These are phyloP conservation scores for Botrytis elliptica DNA, from an alignment of 2,329 filamentous ascomycete genomes.

Conservation along the genomic window DNA sequence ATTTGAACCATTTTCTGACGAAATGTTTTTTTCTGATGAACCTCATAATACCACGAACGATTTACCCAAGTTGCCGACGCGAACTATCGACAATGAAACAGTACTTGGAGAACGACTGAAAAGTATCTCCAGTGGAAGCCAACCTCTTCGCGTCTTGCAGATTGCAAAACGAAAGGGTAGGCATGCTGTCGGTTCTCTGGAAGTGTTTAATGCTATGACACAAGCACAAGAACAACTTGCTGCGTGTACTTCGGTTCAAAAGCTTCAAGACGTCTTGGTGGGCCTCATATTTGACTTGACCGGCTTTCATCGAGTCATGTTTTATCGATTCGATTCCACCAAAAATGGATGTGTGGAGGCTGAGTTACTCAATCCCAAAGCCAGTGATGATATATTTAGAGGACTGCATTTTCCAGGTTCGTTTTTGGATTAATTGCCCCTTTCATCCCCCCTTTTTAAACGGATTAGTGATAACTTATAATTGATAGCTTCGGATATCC, in stretches of 20 bases:
- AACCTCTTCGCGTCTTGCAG: conserved; percentile 71
- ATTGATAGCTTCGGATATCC: conserved; percentile 72
- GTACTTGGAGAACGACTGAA: conserved; percentile 71
- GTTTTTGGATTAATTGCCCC: background rate
- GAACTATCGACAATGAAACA: conserved; percentile 71
- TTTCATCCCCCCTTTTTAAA: background rate
- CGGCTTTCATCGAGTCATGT: conserved; percentile 88
- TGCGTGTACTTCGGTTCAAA: conserved; percentile 66
- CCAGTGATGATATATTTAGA: conserved; percentile 81
- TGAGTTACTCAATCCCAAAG: conserved; percentile 78
- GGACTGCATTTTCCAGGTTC: conserved; percentile 73
- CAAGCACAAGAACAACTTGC: conserved; percentile 87
- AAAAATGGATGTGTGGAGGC: conserved; percentile 67
- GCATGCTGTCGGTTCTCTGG: conserved; percentile 62
- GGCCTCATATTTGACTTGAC: conserved; percentile 87
- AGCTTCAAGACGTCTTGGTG: conserved; percentile 76
- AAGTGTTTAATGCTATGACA: conserved; percentile 88
- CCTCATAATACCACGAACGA: conserved; percentile 38
- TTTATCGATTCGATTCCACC: conserved; percentile 79
- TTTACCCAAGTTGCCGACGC: conserved; percentile 61
- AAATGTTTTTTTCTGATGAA: conserved; percentile 44
- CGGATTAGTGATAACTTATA: background rate
- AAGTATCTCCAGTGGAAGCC: conserved; percentile 73
- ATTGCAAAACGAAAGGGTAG: conserved; percentile 72
- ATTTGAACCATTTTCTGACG: conserved; percentile 82